A percentile compares a stretch with the other conserved stretches of the same genome.
Evolutionary conservation across 176 grass and related monocot genomes (phyloP).

Genomic region (Musa itinerans): DNA sequence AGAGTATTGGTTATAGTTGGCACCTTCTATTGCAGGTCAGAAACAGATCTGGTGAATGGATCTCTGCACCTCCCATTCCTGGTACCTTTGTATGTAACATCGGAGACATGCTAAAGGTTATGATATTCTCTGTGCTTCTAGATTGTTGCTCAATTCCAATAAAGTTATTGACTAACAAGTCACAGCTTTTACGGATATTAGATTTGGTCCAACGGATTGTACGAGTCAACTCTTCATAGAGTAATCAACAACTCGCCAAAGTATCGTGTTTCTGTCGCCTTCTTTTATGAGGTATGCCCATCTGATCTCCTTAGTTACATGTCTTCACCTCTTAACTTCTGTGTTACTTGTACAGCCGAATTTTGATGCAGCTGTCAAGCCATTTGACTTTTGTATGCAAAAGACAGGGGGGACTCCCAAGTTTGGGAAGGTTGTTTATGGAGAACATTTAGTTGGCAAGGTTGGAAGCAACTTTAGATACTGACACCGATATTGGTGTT

Average conservation of each 20-base stretch:
- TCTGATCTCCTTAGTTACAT: neutral
- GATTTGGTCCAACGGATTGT: slow-evolving; percentile 94
- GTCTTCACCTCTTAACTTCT: neutral
- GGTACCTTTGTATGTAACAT: slow-evolving; percentile 94
- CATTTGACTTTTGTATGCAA: slow-evolving; percentile 48
- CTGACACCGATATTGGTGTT: no score
- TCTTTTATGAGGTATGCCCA: slow-evolving; percentile 65
- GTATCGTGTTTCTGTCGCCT: slow-evolving; percentile 80
- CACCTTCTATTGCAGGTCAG: slow-evolving; percentile 38
- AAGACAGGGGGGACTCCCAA: slow-evolving; percentile 41
- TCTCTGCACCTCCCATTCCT: slow-evolving; percentile 59
- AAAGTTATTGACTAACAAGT: neutral
- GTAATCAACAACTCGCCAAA: slow-evolving; percentile 59
- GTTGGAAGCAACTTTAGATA: slow-evolving; percentile 50
- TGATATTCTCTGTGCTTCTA: neutral
- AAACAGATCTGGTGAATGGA: slow-evolving; percentile 81
- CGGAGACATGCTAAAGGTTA: slow-evolving; percentile 89
- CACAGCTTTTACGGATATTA: slow-evolving; percentile 13
- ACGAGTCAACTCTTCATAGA: slow-evolving; percentile 70
- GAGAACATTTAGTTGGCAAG: slow-evolving; percentile 68
- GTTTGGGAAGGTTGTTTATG: slow-evolving; percentile 65
- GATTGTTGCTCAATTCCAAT: neutral
- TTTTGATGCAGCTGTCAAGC: slow-evolving; percentile 57
- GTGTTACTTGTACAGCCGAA: slow-evolving; percentile 46
- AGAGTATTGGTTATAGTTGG: neutral